These are phyloP conservation scores for Coemansia sp. DNA, from an alignment of 192 early-diverging fungal genomes.

Conservation along the genomic window DNA sequence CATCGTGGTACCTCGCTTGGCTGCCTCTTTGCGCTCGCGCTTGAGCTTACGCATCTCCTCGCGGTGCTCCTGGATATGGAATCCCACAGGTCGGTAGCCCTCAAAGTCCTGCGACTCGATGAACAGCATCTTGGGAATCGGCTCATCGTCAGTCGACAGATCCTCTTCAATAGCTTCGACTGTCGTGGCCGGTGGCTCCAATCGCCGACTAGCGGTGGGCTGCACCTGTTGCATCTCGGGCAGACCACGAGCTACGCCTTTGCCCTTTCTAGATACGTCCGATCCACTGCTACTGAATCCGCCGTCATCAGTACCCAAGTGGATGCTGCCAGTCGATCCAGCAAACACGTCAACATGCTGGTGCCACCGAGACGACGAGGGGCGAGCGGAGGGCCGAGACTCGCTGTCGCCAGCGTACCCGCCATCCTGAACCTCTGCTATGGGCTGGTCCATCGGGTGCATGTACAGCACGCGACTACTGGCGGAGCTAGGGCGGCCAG, in stretches of 20 bases:
- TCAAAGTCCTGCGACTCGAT: constrained; percentile 52
- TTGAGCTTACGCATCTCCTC: constrained; percentile 42
- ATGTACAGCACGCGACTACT: constrained; percentile 42
- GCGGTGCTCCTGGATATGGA: constrained; percentile 38
- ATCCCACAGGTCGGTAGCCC: constrained; percentile 37
- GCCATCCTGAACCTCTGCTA: constrained; percentile 6
- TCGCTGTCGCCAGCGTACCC: constrained; percentile 28
- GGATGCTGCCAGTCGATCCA: constrained; percentile 15
- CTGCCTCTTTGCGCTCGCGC: constrained; percentile 34
- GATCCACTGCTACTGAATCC: constrained; percentile 9
- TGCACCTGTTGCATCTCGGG: constrained; percentile 49
- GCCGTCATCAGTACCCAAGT: constrained; percentile 13
- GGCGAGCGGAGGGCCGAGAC: constrained; percentile 3
- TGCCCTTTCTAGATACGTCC: constrained; percentile 24
- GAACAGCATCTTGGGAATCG: constrained; percentile 36
- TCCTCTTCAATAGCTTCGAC: constrained; percentile 49
- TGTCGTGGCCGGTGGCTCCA: constrained; percentile 17
- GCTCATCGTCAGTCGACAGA: constrained; percentile 45
- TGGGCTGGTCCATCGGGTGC: constrained; percentile 39
- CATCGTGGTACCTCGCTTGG: constrained; percentile 28
- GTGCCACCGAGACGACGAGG: constrained; percentile 2
- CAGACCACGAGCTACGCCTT: constrained; percentile 7
- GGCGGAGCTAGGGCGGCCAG: constrained; percentile 33
- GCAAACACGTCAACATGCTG: neutral
- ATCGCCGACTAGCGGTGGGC: neutral